Percentiles rank a stretch among this genome's conserved stretches.
These are phyloP conservation scores for Austropuccinia psidii DNA, from an alignment of 1,284 basidiomycete species.

Conservation along the genomic window DNA sequence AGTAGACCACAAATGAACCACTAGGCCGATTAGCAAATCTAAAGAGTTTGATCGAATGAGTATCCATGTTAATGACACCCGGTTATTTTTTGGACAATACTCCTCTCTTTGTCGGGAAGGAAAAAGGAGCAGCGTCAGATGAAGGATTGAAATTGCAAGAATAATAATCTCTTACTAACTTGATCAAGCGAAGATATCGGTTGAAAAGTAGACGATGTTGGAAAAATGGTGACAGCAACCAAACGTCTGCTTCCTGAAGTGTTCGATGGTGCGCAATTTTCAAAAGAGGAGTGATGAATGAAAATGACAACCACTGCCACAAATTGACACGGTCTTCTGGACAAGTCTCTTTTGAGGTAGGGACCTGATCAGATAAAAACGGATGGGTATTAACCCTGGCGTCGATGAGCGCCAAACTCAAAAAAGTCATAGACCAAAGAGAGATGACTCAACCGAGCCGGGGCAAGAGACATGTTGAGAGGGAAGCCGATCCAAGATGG, in stretches of 20 bases:
- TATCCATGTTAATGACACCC: conserved; percentile 45
- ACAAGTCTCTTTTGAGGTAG: conserved; percentile 47
- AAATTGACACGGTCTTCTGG: conserved; percentile 26
- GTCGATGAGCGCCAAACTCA: neutral
- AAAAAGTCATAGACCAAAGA: neutral
- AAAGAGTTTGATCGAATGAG: conserved; percentile 21
- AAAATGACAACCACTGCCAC: conserved; percentile 34
- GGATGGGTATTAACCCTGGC: neutral
- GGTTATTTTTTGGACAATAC: conserved; percentile 46
- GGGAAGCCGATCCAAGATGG: conserved; percentile 12
- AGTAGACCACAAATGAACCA: conserved; percentile 26
- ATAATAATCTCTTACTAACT: neutral
- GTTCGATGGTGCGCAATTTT: conserved; percentile 48
- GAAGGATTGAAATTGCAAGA: neutral
- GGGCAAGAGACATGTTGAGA: conserved; percentile 20
- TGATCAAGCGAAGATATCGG: conserved; percentile 3
- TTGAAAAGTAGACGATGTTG: conserved; percentile 20
- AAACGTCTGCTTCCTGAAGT: conserved; percentile 26
- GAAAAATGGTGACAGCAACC: conserved; percentile 35
- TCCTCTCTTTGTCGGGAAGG: conserved; percentile 10
- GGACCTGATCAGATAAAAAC: neutral
- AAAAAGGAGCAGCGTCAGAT: neutral
- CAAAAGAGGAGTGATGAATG: conserved; percentile 23
- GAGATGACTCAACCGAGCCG: conserved; percentile 23
- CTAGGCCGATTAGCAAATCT: conserved; percentile 16